phyloP scores from a whole-genome alignment of 495 filamentous ascomycete species.

The Pyronema domesticum region DNA sequence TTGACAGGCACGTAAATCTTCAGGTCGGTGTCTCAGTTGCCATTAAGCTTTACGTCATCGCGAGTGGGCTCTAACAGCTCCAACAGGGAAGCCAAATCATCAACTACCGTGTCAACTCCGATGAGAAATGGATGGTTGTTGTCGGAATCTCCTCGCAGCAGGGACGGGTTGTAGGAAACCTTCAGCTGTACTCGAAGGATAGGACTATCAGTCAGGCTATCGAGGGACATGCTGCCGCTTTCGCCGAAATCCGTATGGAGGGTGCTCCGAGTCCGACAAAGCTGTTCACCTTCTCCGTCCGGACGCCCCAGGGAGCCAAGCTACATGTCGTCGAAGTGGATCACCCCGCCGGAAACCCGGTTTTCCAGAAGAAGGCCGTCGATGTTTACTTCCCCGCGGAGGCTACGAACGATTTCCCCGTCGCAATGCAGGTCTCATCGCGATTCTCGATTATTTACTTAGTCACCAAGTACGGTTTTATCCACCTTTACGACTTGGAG shows the following conservation, averaged over 20 bases:
- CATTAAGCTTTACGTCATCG: conserved; percentile 13
- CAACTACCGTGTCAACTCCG: conserved; percentile 91
- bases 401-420: conserved; percentile 89
- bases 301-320: conserved; percentile 73
- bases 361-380: conserved; percentile 84
- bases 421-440: conserved; percentile 91
- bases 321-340: conserved; percentile 97
- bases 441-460: conserved; percentile 93
- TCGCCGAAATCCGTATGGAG: conserved; percentile 75
- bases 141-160: conserved; percentile 88
- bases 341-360: conserved; percentile 68
- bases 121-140: conserved; percentile 95
- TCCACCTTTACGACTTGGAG: conserved; percentile 95
- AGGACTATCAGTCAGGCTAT: conserved; percentile 94
- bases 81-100: conserved; percentile 87
- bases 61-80: conserved; percentile 1
- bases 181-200: conserved; percentile 93
- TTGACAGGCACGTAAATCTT: conserved; percentile 81
- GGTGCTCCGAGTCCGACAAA: conserved; percentile 80
- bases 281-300: conserved; percentile 90
- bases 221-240: conserved; percentile 91
- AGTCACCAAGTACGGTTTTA: conserved; percentile 97
- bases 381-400: conserved; percentile 96
- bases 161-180: conserved; percentile 81
- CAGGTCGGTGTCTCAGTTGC: conserved; percentile 37